A percentile compares a stretch with the other conserved stretches of the same genome.
Evolutionary conservation across 306 rosid genomes (phyloP).

Genomic region (Spatholobus suberectus): DNA sequence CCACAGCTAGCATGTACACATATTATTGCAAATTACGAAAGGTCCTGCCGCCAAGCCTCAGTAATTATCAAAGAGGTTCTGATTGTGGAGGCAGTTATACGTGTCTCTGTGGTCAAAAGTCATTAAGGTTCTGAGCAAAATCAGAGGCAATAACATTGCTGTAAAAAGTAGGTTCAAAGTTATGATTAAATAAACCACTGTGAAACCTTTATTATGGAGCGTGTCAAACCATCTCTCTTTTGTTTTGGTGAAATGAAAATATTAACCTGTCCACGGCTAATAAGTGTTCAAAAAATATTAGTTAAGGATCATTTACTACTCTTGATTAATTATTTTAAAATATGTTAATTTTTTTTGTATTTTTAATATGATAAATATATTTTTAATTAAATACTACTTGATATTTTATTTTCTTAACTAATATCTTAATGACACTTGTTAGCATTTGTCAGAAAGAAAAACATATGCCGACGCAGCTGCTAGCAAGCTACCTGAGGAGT

Average conservation of each 20-base stretch:
- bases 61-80: conserved; percentile 25
- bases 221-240: not conserved
- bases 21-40: conserved; percentile 40
- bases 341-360: not conserved
- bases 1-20: conserved; percentile 29
- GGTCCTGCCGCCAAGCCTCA: conserved; percentile 43
- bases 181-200: conserved; percentile 31
- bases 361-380: not conserved
- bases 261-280: not conserved
- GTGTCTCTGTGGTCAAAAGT: conserved; percentile 38
- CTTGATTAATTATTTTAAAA: not conserved
- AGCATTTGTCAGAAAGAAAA: not conserved
- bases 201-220: not conserved
- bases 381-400: not conserved
- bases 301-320: not conserved
- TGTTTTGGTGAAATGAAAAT: conserved; percentile 2
- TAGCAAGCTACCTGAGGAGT: conserved; percentile 14
- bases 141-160: conserved; percentile 37
- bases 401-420: not conserved
- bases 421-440: not conserved
- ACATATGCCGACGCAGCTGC: conserved; percentile 44
- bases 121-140: conserved; percentile 15
- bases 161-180: conserved; percentile 39
- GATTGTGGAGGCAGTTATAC: conserved; percentile 46
- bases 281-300: not conserved